These are phyloP conservation scores for Polygonum maritimum DNA, from an alignment of 148 eudicot genomes.

Conservation along the genomic window DNA sequence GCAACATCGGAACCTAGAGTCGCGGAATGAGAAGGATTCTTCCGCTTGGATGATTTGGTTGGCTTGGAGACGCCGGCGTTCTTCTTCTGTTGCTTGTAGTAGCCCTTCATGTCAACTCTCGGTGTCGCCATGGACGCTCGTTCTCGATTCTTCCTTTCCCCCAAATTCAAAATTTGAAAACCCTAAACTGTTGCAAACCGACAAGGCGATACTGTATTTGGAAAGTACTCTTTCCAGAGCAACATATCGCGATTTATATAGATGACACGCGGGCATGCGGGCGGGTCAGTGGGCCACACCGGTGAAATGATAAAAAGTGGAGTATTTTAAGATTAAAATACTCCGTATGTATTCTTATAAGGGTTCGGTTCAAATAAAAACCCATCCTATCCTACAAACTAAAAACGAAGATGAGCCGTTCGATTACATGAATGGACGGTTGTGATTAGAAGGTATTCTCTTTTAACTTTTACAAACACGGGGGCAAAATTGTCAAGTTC, in stretches of 20 bases:
- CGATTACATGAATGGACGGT: too few relatives aligned
- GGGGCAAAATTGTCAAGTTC: too few relatives aligned
- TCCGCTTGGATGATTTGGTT: conserved; percentile 2
- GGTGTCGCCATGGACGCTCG: conserved; percentile 12
- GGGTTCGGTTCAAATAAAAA: too few relatives aligned
- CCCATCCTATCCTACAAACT: too few relatives aligned
- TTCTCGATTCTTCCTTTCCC: conserved; percentile 8
- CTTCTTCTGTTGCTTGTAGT: conserved; percentile 10
- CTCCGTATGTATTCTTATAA: too few relatives aligned
- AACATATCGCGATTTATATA: not conserved
- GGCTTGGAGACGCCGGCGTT: conserved; percentile 3
- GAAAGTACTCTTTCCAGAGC: not conserved
- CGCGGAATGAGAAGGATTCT: conserved; percentile 6
- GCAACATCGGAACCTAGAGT: conserved; percentile 15
- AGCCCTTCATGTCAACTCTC: conserved; percentile 15
- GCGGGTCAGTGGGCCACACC: not conserved
- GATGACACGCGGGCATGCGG: not conserved
- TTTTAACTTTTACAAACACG: too few relatives aligned
- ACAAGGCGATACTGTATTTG: not conserved
- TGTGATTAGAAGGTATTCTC: too few relatives aligned
- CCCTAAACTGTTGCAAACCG: not conserved
- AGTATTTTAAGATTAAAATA: too few relatives aligned
- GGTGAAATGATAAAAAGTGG: not conserved
- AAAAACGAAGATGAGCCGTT: too few relatives aligned
- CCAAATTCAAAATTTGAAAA: conserved; percentile 7